Conservation (phyloP, 805 yeast genomes). For the Cyberlindnera amylophila region DNA sequence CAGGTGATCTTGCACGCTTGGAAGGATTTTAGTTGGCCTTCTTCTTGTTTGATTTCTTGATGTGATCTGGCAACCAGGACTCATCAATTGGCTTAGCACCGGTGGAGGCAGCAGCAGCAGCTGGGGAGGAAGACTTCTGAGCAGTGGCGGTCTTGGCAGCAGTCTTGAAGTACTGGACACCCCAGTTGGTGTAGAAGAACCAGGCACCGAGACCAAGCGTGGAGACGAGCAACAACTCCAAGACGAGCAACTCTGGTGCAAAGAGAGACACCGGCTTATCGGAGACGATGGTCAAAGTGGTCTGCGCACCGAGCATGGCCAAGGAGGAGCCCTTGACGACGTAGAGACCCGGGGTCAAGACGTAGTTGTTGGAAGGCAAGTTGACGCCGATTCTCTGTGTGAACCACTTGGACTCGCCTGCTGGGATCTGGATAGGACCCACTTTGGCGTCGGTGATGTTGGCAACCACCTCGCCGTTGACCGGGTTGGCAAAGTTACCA, state of each 20-base stretch:
- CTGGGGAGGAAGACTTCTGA: constrained; percentile 9
- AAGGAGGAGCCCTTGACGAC: constrained; percentile 46
- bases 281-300: constrained; percentile 51
- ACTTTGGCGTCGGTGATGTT: constrained; percentile 63
- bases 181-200: constrained; percentile 40
- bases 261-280: constrained; percentile 68
- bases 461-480: constrained; percentile 45
- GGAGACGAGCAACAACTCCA: constrained; percentile 50
- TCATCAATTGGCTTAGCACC: constrained; percentile 34
- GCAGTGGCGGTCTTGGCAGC: constrained; percentile 27
- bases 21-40: constrained; percentile 15
- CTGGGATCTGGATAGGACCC: constrained; percentile 53
- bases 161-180: constrained; percentile 41
- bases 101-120: constrained; percentile 23
- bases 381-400: constrained; percentile 58
- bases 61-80: constrained; percentile 60
- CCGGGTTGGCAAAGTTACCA: constrained; percentile 57
- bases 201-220: constrained; percentile 50
- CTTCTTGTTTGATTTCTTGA: constrained; percentile 33
- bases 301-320: constrained; percentile 52
- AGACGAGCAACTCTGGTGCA: constrained; percentile 67
- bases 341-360: constrained; percentile 57
- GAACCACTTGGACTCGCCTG: constrained; percentile 48
- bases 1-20: background rate
- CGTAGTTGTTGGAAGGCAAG: constrained; percentile 52